phyloP scores from a whole-genome alignment of 2,329 filamentous ascomycete genomes.

The Trichoderma sp. region DNA sequence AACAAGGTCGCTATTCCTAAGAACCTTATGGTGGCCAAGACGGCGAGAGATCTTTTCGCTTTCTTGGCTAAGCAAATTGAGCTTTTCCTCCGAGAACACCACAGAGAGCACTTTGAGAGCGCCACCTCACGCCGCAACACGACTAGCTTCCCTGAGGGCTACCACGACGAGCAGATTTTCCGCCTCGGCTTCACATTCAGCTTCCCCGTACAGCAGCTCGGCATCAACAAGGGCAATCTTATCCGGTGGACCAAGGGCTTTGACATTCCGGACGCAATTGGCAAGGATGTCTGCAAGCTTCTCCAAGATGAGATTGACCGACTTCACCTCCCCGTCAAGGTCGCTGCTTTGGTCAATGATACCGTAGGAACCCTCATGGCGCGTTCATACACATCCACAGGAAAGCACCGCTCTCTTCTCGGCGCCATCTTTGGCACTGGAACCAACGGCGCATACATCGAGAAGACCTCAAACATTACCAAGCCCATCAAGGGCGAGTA shows the following conservation, averaged over 20 bases:
- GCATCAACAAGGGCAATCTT: conserved; percentile 91
- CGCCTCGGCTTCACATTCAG: conserved; percentile 98
- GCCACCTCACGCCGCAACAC: conserved; percentile 66
- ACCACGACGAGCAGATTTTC: conserved; percentile 76
- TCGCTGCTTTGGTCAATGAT: conserved; percentile 96
- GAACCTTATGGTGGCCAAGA: conserved; percentile 86
- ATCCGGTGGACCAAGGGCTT: conserved; percentile 99
- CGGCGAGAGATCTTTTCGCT: conserved; percentile 80
- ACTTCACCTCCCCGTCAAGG: conserved; percentile 82
- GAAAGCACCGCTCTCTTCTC: conserved; percentile 82
- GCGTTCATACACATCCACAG: conserved; percentile 88
- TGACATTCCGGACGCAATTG: conserved; percentile 90
- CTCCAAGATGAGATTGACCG: conserved; percentile 88
- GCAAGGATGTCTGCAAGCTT: conserved; percentile 90
- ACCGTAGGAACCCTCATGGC: conserved; percentile 98
- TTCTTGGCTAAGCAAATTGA: conserved; percentile 95
- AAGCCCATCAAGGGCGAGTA: conserved; percentile 73
- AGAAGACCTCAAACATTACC: conserved; percentile 82
- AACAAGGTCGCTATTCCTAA: conserved; percentile 90
- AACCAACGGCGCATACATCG: conserved; percentile 96
- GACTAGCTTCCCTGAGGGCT: conserved; percentile 58
- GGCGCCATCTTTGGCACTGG: conserved; percentile 97
- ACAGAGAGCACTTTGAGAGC: conserved; percentile 80
- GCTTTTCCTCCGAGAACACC: conserved; percentile 80
- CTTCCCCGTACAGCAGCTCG: conserved; percentile 91